phyloP scores from a whole-genome alignment of 371 early-diverging fungal species.

The Syncephalastrum monosporum region DNA sequence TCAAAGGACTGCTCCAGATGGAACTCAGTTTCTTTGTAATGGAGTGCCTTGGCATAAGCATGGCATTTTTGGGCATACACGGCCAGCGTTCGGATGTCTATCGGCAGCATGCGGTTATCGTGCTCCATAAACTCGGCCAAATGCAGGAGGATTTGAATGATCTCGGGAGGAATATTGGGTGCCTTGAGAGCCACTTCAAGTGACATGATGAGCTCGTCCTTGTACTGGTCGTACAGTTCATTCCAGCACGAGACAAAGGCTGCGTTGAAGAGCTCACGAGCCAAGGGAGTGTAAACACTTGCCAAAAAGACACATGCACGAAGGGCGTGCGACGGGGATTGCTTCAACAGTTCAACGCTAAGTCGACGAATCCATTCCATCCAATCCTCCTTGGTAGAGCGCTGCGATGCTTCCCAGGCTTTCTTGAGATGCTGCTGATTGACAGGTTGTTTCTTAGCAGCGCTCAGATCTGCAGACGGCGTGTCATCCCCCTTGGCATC shows the following conservation, averaged over 20 bases:
- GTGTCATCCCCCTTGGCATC: conserved; percentile 48
- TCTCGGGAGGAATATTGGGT: conserved; percentile 88
- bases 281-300: conserved; percentile 77
- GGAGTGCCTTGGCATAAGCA: conserved; percentile 94
- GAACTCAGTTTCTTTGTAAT: conserved; percentile 97
- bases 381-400: conserved; percentile 96
- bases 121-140: conserved; percentile 99
- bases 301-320: conserved; percentile 91
- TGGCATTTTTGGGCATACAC: conserved; percentile 92
- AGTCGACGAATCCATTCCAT: conserved; percentile 93
- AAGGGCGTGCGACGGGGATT: conserved; percentile 94
- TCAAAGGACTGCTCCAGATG: conserved; percentile 80
- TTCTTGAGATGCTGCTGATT: conserved; percentile 87
- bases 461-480: conserved; percentile 53
- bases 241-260: conserved; percentile 98
- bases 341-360: conserved; percentile 91
- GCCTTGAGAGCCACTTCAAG: conserved; percentile 87
- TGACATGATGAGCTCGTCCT: conserved; percentile 87
- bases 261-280: conserved; percentile 94
- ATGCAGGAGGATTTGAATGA: conserved; percentile 88
- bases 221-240: conserved; percentile 87
- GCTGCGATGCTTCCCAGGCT: conserved; percentile 91
- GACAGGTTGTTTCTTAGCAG: conserved; percentile 74
- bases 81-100: conserved; percentile 89
- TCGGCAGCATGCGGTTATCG: conserved; percentile 93